Evolutionary conservation across 768 basidiomycete species (phyloP).

Genomic region (Hemileccinum impolitum): DNA sequence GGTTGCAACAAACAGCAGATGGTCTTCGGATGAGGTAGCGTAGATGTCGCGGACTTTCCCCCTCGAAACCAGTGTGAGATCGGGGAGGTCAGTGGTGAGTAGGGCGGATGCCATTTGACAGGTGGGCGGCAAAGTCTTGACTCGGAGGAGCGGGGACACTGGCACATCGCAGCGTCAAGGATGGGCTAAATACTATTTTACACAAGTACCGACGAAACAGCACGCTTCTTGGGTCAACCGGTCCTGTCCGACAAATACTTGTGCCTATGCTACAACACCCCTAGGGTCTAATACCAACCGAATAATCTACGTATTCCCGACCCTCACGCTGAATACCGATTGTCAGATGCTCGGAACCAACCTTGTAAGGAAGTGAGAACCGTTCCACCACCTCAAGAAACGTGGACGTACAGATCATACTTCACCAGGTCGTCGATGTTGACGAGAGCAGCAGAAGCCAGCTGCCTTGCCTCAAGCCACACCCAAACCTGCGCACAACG

Average conservation of each 20-base stretch:
- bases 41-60: slow-evolving; percentile 99
- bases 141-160: neutral
- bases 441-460: slow-evolving; percentile 74
- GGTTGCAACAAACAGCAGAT: slow-evolving; percentile 88
- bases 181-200: slow-evolving; percentile 1
- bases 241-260: slow-evolving; percentile 4
- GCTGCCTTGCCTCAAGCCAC: slow-evolving; percentile 86
- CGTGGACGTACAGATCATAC: slow-evolving; percentile 72
- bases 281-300: slow-evolving; percentile 6
- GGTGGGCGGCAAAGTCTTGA: neutral
- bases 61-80: slow-evolving; percentile 68
- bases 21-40: slow-evolving; percentile 60
- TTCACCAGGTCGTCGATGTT: slow-evolving; percentile 85
- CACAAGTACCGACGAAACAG: slow-evolving; percentile 13
- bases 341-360: slow-evolving; percentile 46
- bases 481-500: slow-evolving; percentile 70
- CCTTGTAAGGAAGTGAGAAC: slow-evolving; percentile 34
- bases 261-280: slow-evolving; percentile 18
- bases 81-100: slow-evolving; percentile 54
- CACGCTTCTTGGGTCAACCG: slow-evolving; percentile 10
- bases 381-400: neutral
- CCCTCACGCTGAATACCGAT: slow-evolving; percentile 2
- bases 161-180: neutral
- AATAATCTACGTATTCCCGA: slow-evolving; percentile 13
- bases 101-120: slow-evolving; percentile 36